These are phyloP conservation scores for Athelia sp. DNA, from an alignment of 1,284 basidiomycete genomes.

Conservation along the genomic window DNA sequence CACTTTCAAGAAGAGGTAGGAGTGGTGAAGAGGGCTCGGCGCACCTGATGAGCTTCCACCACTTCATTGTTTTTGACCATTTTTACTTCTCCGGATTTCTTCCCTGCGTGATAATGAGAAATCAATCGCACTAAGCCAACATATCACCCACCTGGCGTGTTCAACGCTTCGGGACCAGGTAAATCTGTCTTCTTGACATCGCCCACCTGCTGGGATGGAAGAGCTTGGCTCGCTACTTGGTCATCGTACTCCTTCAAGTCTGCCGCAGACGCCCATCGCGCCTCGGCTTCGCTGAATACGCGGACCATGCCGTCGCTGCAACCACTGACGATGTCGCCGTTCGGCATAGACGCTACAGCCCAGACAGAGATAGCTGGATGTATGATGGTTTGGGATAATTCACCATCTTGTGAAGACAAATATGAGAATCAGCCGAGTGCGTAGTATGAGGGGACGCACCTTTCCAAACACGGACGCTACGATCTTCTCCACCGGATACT, in stretches of 20 bases:
- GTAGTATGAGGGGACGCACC: conserved; percentile 32
- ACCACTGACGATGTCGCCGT: conserved; percentile 88
- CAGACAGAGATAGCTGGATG: conserved; percentile 95
- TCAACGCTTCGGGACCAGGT: conserved; percentile 80
- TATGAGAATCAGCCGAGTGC: conserved; percentile 3
- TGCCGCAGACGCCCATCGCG: conserved; percentile 67
- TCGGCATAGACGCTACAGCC: conserved; percentile 81
- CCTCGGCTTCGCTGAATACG: conserved; percentile 77
- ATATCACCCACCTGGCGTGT: conserved; percentile 53
- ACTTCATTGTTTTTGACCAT: conserved; percentile 79
- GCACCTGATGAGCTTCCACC: conserved; percentile 86
- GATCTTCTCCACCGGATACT: conserved; percentile 80
- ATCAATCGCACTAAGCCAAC: conserved; percentile 7
- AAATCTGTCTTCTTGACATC: conserved; percentile 89
- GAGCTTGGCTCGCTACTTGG: conserved; percentile 63
- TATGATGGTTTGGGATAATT: conserved; percentile 81
- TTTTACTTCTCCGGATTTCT: conserved; percentile 87
- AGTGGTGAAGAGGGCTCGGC: conserved; percentile 10
- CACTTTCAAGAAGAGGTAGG: not conserved
- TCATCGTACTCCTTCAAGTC: conserved; percentile 72
- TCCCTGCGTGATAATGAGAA: conserved; percentile 45
- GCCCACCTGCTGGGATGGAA: conserved; percentile 81
- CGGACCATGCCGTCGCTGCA: conserved; percentile 86
- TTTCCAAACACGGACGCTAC: conserved; percentile 77
- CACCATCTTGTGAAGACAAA: conserved; percentile 44